phyloP scores from a whole-genome alignment of 2,329 filamentous ascomycete species.

The Epichloe glyceriae region DNA sequence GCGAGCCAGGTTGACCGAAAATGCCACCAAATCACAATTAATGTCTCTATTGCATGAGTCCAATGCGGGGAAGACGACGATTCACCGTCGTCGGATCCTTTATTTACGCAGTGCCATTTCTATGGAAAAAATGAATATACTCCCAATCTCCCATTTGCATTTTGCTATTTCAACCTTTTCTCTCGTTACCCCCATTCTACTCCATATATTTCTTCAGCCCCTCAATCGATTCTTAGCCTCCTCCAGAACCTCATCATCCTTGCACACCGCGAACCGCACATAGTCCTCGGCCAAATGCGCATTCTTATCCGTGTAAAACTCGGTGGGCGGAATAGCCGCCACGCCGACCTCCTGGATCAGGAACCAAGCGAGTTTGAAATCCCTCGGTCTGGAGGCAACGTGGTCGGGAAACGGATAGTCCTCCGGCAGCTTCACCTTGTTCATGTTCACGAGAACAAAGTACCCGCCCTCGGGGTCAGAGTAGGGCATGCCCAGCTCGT shows the following conservation, averaged over 20 bases:
- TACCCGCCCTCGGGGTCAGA: slow-evolving; percentile 93
- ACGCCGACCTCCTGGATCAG: slow-evolving; percentile 93
- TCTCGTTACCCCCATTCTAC: neutral
- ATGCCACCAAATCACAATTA: too few species aligned
- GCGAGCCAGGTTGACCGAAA: too few species aligned
- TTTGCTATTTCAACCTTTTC: too few species aligned
- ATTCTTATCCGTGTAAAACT: slow-evolving; percentile 86
- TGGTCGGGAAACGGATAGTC: slow-evolving; percentile 83
- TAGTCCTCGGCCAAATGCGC: slow-evolving; percentile 83
- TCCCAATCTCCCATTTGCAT: too few species aligned
- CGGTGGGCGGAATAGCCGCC: slow-evolving; percentile 88
- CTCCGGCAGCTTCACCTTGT: slow-evolving; percentile 69
- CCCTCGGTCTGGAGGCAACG: slow-evolving; percentile 71
- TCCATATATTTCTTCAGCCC: slow-evolving; percentile 57
- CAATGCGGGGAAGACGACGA: too few species aligned
- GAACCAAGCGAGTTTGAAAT: slow-evolving; percentile 95
- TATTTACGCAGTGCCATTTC: too few species aligned
- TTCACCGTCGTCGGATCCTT: too few species aligned
- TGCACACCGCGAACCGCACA: slow-evolving; percentile 90
- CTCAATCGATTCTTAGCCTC: slow-evolving; percentile 63
- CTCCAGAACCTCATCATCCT: slow-evolving; percentile 76
- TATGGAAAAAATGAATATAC: too few species aligned
- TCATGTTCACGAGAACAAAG: slow-evolving; percentile 91
- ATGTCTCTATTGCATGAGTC: too few species aligned
- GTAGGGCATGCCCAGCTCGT: slow-evolving; percentile 65